phyloP scores from a whole-genome alignment of 345 rosid genomes.

The Bruguiera parviflora region DNA sequence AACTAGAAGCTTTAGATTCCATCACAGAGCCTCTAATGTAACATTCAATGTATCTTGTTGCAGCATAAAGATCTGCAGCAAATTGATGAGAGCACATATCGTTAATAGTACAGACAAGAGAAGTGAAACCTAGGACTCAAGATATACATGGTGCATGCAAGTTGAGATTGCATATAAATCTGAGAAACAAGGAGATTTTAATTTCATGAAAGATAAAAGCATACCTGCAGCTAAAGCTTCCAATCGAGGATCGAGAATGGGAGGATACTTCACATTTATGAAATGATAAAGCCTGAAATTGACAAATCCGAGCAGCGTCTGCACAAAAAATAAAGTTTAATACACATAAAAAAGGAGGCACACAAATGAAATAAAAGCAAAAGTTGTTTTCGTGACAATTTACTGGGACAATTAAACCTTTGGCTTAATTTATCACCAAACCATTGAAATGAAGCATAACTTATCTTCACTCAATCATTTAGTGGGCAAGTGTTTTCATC shows the following conservation, averaged over 20 bases:
- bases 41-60: slow-evolving; percentile 72
- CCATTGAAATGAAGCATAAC: too few species aligned
- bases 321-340: slow-evolving; percentile 36
- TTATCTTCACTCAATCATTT: too few species aligned
- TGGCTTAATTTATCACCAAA: too few species aligned
- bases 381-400: too few species aligned
- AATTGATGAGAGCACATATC: background rate
- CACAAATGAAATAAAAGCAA: too few species aligned
- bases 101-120: background rate
- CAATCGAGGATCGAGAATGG: slow-evolving; percentile 78
- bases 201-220: slow-evolving; percentile 6
- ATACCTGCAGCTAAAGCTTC: slow-evolving; percentile 93
- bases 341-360: slow-evolving; percentile 4
- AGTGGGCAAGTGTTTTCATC: too few species aligned
- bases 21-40: slow-evolving; percentile 29
- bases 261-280: slow-evolving; percentile 79
- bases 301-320: slow-evolving; percentile 80
- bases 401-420: too few species aligned
- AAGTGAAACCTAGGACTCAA: background rate
- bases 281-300: slow-evolving; percentile 82
- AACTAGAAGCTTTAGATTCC: slow-evolving; percentile 30
- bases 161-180: too few species aligned
- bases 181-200: background rate
- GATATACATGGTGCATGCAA: too few species aligned
- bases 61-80: slow-evolving; percentile 81